A percentile compares a stretch with the other conserved stretches of the same genome.
Conservation (phyloP, 306 rosid species). For the Rosa chinensis region DNA sequence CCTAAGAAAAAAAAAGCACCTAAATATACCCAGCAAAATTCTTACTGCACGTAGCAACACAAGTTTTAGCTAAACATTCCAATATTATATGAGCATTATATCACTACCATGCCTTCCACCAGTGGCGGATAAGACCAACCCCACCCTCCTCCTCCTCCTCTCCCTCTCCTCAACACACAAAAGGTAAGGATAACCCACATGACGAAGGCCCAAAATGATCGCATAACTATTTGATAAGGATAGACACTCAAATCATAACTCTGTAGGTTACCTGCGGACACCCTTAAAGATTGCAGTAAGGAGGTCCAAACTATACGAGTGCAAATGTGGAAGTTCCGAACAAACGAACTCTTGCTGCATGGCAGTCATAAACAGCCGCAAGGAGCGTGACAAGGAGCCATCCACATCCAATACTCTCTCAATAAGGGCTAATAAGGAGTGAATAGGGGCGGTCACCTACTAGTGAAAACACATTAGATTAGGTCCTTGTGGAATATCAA, state of each 20-base stretch:
- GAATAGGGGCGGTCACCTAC: constrained; percentile 74
- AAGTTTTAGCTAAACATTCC: no score
- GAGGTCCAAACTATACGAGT: constrained; percentile 64
- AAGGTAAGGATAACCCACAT: neutral
- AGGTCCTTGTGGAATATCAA: constrained; percentile 11
- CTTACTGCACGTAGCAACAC: no score
- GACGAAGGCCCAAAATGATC: neutral
- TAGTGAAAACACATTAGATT: constrained; percentile 15
- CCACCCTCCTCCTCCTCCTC: no score
- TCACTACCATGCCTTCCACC: no score
- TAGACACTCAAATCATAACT: neutral
- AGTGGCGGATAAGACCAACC: no score
- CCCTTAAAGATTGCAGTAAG: constrained; percentile 64
- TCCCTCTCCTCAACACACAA: no score
- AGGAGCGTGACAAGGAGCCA: constrained; percentile 65
- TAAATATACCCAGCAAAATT: no score
- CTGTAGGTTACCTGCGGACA: constrained; percentile 56
- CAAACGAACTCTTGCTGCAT: constrained; percentile 78
- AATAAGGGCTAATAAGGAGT: constrained; percentile 51
- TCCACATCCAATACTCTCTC: constrained; percentile 78
- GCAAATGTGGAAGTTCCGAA: constrained; percentile 83
- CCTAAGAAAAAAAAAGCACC: no score
- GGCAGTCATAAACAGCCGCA: constrained; percentile 64
- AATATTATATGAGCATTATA: no score
- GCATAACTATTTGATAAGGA: neutral